Evolutionary conservation across 2,329 filamentous ascomycete species (phyloP).

Genomic region (Fusarium chlamydosporum): DNA sequence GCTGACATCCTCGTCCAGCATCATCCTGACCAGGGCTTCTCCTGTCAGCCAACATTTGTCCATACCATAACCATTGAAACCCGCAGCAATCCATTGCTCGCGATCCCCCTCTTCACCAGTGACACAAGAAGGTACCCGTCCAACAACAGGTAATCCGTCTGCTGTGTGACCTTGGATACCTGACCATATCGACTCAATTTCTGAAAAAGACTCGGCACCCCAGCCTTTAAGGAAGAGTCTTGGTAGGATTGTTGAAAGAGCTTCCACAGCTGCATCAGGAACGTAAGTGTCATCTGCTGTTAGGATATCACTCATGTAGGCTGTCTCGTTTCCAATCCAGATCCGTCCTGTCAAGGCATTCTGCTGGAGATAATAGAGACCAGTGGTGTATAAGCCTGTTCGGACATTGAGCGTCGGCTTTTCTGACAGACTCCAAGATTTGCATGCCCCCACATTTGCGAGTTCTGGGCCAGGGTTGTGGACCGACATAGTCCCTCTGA

Average conservation of each 20-base stretch:
- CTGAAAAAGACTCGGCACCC: neutral
- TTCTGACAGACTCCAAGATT: conserved; percentile 64
- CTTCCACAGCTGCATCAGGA: conserved; percentile 53
- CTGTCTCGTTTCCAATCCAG: conserved; percentile 67
- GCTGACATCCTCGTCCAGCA: conserved; percentile 45
- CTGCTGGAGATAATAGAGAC: conserved; percentile 47
- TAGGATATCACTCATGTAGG: conserved; percentile 58
- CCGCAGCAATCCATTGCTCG: conserved; percentile 63
- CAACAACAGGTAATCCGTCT: conserved; percentile 64
- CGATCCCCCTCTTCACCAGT: conserved; percentile 27
- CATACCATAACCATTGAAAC: conserved; percentile 66
- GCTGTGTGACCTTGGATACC: conserved; percentile 62
- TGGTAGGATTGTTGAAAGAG: conserved; percentile 57
- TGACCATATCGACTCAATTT: conserved; percentile 56
- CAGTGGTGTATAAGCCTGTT: conserved; percentile 57
- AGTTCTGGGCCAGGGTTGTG: conserved; percentile 58
- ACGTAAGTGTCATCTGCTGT: conserved; percentile 54
- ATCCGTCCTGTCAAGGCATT: conserved; percentile 58
- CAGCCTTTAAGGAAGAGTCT: conserved; percentile 57
- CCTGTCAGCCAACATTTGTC: conserved; percentile 65
- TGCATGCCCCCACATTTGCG: conserved; percentile 46
- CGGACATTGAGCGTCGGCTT: conserved; percentile 61
- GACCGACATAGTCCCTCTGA: conserved; percentile 64
- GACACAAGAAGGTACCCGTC: conserved; percentile 50
- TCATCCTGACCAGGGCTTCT: conserved; percentile 54